These are phyloP conservation scores for Eucommia ulmoides DNA, from an alignment of 257 asterid genomes.

Conservation along the genomic window DNA sequence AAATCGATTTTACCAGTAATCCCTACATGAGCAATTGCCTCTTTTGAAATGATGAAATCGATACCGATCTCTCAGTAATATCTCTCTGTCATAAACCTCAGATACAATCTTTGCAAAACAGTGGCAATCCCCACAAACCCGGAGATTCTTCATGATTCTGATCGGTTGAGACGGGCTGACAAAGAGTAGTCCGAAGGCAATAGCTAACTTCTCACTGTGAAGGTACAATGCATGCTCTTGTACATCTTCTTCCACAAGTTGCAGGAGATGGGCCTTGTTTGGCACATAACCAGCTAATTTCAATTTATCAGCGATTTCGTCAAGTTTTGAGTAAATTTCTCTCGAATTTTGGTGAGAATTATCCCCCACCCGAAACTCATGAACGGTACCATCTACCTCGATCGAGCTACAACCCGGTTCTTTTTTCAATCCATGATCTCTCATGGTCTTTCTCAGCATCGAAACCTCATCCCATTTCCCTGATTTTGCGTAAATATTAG, in stretches of 20 bases:
- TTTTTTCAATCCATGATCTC: background rate
- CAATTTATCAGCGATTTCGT: no score
- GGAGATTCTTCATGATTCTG: slow-evolving; percentile 37
- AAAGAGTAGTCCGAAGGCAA: slow-evolving; percentile 34
- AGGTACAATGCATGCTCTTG: slow-evolving; percentile 29
- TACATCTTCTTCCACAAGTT: slow-evolving; percentile 26
- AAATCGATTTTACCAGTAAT: background rate
- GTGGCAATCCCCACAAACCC: slow-evolving; percentile 40
- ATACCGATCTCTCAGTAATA: background rate
- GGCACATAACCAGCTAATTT: slow-evolving; percentile 35
- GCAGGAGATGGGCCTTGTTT: slow-evolving; percentile 25
- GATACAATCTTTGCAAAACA: background rate
- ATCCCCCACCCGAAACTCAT: background rate
- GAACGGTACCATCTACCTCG: background rate
- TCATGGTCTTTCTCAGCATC: background rate
- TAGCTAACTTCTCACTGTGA: slow-evolving; percentile 39
- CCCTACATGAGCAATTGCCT: background rate
- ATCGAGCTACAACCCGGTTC: background rate
- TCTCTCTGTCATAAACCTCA: background rate
- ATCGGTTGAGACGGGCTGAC: slow-evolving; percentile 26
- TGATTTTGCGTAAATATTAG: background rate
- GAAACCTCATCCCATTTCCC: background rate
- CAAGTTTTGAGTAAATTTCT: background rate
- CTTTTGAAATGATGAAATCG: background rate
- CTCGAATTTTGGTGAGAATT: background rate